These are phyloP conservation scores for Marvania coccoides DNA, from an alignment of 139 green algal genomes.

Conservation along the genomic window DNA sequence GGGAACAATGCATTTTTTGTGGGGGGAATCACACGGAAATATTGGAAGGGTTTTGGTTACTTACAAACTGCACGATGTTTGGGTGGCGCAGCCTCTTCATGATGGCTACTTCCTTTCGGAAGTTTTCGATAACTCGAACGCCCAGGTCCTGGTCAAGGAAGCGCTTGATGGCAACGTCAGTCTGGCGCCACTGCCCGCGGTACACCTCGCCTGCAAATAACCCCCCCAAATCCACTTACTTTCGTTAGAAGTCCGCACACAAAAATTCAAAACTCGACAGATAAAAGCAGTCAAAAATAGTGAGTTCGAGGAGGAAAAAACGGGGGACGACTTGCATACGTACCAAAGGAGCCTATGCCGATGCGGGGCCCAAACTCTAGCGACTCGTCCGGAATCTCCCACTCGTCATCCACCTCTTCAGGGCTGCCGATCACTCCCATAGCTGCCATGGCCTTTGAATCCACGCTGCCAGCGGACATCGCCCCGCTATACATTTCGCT, in stretches of 20 bases:
- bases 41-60: not conserved
- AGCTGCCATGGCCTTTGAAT: too few relatives aligned
- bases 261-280: too few relatives aligned
- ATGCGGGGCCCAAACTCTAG: constrained; percentile 62
- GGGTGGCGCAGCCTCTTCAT: constrained; percentile 62
- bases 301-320: too few relatives aligned
- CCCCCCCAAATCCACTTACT: too few relatives aligned
- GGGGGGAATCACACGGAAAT: not conserved
- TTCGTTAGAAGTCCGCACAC: too few relatives aligned
- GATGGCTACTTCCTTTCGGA: constrained; percentile 46
- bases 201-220: constrained; percentile 72
- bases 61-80: constrained; percentile 60
- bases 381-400: constrained; percentile 63
- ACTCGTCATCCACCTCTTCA: constrained; percentile 29
- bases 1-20: not conserved
- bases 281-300: too few relatives aligned
- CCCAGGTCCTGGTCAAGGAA: constrained; percentile 71
- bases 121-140: constrained; percentile 24
- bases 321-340: too few relatives aligned
- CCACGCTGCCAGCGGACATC: too few relatives aligned
- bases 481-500: too few relatives aligned
- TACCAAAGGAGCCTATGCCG: constrained; percentile 71
- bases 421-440: too few relatives aligned
- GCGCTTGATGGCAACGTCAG: constrained; percentile 88
- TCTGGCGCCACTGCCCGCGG: constrained; percentile 64